Evolutionary conservation across 2,329 filamentous ascomycete genomes (phyloP), one percentile per base, ranked within the genome.

Genomic region (Drechslera avenae): DNA sequence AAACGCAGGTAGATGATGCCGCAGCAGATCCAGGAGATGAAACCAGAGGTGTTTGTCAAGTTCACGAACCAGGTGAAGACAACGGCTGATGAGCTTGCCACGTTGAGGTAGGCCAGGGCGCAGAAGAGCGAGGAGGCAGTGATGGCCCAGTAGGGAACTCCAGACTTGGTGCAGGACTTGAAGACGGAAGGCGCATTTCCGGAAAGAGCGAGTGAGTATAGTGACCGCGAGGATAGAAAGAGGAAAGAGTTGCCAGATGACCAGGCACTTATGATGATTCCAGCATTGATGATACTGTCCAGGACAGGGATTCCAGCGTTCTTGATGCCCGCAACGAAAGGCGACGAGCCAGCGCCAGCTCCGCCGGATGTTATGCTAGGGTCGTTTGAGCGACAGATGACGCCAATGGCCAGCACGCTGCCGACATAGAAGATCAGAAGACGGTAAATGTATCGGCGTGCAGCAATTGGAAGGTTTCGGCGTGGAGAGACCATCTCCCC

Each of bases 21-120:
- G 56, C 79, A 81, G 60, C 75, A 78, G 53, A 79, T 76, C 81
- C 81, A 83, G 26, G 76, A 79, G 35, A 82, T 81, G 64, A 81
- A 76, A 1, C 78, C 79, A 0, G 76, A 78, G 0, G 78, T 77
- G 58, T 80, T 88, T 21, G 84, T 87, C 47, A 90, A 80, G 68
- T 87, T 88, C 61, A 85, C 81, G 67, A 90, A 88, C 85, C 87
- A 90, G 44, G 78, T 80, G 70, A 90, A 90, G 5, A 80, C 69
- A 12, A 77, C 73, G 13, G 74, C 70, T 4, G 74, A 50, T 4
- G 47, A 74, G 39, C 66, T 73, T 43, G 71, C 76, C 16, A 78
- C 74, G 54, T 80, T 81, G 12, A 83, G 71, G 56, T 81, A 82
- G 2, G 78, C 76, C 12, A 82, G 74, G 0, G 67, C 67, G 18